Evolutionary conservation across 1,284 basidiomycete species (phyloP).

Genomic region (Cutaneotrichosporon spelunceum): DNA sequence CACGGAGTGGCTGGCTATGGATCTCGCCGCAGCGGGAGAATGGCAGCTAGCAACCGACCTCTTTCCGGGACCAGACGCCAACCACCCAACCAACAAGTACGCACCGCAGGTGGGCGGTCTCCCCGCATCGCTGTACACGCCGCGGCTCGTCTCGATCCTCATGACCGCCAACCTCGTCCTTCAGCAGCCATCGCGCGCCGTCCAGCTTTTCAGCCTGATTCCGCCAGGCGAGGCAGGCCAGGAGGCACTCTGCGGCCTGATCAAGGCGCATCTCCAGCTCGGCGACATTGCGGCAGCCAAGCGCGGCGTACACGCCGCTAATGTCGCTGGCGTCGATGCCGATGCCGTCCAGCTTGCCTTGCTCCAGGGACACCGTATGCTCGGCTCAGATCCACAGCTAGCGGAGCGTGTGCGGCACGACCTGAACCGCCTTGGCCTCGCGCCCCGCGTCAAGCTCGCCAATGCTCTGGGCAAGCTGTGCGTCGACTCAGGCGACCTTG

Average conservation of each 20-base stretch:
- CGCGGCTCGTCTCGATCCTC: conserved; percentile 22
- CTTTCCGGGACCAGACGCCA: conserved; percentile 15
- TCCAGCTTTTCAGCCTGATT: conserved; percentile 25
- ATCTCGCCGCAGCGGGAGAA: conserved; percentile 18
- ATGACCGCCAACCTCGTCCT: conserved; percentile 34
- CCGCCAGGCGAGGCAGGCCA: not conserved
- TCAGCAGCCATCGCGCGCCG: conserved; percentile 27
- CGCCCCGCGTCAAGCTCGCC: conserved; percentile 25
- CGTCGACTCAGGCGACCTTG: conserved; percentile 29
- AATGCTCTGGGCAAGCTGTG: conserved; percentile 37
- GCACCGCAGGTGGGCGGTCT: conserved; percentile 10
- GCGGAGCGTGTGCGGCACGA: conserved; percentile 34
- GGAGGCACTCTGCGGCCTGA: conserved; percentile 18
- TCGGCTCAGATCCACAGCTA: conserved; percentile 32
- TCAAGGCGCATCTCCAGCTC: conserved; percentile 33
- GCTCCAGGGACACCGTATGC: conserved; percentile 33
- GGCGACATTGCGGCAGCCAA: conserved; percentile 26
- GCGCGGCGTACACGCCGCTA: conserved; percentile 3
- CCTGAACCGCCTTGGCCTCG: conserved; percentile 24
- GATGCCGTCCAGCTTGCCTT: conserved; percentile 33
- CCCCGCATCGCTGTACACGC: conserved; percentile 23
- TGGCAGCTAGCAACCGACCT: conserved; percentile 28
- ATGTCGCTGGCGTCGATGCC: conserved; percentile 1
- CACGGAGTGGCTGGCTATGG: conserved; percentile 22
- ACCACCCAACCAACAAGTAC: not conserved